Base-by-base conservation (phyloP, 306 rosid species). In the Abrus pulchellus region DNA sequence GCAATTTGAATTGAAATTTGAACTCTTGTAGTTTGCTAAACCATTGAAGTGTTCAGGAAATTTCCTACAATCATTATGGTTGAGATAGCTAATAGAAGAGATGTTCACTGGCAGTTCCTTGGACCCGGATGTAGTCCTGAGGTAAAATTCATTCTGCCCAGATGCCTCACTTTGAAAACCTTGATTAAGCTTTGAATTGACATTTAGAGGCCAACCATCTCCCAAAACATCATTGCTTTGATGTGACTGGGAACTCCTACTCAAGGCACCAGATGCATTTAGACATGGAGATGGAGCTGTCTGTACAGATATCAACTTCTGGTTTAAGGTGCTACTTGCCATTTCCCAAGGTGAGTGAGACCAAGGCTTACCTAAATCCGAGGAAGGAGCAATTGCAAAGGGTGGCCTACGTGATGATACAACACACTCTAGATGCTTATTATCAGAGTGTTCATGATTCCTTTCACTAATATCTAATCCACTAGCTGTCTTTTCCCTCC, bases 311-410 rank as follows among this genome's bases (percentile, higher is more conserved):
- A 80, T 71, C 73, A 87, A 79, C 82, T 90, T 94, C 82, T 87
- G 92, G 85, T 70, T 86, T 78, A 83, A 85, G 87, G 80, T 83
- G 73, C 84, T 57, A 68, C 75, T 89, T 54, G 85, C 78, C 74
- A 82, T 88, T 74, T 88, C 94, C 93, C 87, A 89, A 60, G 97
- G 83, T 66, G 93, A 82, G 73, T 83, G 90, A 77, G 89, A 85
- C 93, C 90, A 85, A 57, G 96, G 56, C 88, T 73, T 89, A 30
- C 85, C 71, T 82, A 86, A 75, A 44, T 91, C 91, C 28, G 88
- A 82, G 49, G 92, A 81, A 80, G 91, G 85, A 75, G 82, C 34
- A 75, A 56, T 11, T 43, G 84, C 85, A 84, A 77, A 83, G 69
- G 82, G 85, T 48, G 86, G 83, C 61, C 87, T 65, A 80, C 84